Evolutionary conservation across 2,329 filamentous ascomycete genomes (phyloP).

Genomic region (Elsinoe batatas): DNA sequence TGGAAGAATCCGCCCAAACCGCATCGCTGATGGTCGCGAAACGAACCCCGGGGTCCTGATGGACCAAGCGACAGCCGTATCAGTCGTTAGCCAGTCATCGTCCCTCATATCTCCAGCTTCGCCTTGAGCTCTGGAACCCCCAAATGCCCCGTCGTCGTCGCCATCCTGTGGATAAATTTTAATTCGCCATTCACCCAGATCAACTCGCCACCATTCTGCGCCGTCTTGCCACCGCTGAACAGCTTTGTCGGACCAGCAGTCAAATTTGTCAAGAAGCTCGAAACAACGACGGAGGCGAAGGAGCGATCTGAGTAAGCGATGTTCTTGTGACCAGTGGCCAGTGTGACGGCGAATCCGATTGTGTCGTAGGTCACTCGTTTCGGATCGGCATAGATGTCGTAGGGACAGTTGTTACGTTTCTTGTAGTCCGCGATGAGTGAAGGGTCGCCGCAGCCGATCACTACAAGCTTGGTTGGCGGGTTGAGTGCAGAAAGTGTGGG

Average conservation of each 20-base stretch:
- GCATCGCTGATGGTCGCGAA: not conserved
- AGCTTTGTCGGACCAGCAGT: slow-evolving; percentile 18
- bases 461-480: slow-evolving; percentile 22
- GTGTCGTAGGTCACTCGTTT: slow-evolving; percentile 23
- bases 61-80: not conserved
- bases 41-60: not conserved
- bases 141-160: slow-evolving; percentile 27
- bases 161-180: slow-evolving; percentile 29
- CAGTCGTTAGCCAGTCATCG: not conserved
- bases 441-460: slow-evolving; percentile 29
- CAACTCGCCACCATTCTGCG: slow-evolving; percentile 31
- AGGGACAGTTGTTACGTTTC: slow-evolving; percentile 23
- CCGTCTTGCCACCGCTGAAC: slow-evolving; percentile 17
- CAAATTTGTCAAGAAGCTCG: slow-evolving; percentile 19
- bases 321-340: slow-evolving; percentile 20
- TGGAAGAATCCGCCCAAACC: not conserved
- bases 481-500: slow-evolving; percentile 17
- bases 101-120: slow-evolving; percentile 20
- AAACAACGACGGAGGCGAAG: slow-evolving; percentile 11
- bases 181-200: slow-evolving; percentile 27
- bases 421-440: slow-evolving; percentile 24
- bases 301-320: slow-evolving; percentile 22
- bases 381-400: slow-evolving; percentile 26
- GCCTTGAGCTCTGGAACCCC: slow-evolving; percentile 25
- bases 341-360: slow-evolving; percentile 24